These are phyloP conservation scores for Yamadazyma mexicana DNA, from an alignment of 1,139 yeast species.

Conservation along the genomic window DNA sequence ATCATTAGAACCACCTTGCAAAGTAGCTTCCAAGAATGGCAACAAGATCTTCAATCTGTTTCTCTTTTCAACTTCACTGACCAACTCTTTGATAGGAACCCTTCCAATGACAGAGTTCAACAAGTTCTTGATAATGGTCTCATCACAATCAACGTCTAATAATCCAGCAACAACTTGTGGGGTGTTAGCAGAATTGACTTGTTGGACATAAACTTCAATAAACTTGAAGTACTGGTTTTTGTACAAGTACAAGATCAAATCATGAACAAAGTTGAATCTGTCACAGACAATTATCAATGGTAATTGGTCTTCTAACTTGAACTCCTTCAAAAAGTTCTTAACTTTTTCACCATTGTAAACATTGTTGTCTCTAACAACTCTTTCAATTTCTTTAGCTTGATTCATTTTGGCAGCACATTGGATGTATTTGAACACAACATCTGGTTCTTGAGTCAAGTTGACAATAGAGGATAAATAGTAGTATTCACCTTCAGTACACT, in stretches of 20 bases:
- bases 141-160: constrained; percentile 97
- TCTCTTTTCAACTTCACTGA: constrained; percentile 93
- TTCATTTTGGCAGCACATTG: constrained; percentile 91
- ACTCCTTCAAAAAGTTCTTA: constrained; percentile 93
- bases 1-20: constrained; percentile 85
- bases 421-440: constrained; percentile 92
- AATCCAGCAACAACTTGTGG: constrained; percentile 97
- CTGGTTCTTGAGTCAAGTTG: constrained; percentile 89
- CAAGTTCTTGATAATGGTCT: constrained; percentile 76
- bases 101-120: constrained; percentile 88
- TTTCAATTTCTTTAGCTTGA: constrained; percentile 91
- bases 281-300: constrained; percentile 97
- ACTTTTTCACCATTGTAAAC: constrained; percentile 97
- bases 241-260: constrained; percentile 87
- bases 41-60: constrained; percentile 87
- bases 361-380: constrained; percentile 91
- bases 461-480: constrained; percentile 92
- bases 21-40: constrained; percentile 89
- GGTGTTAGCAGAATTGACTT: constrained; percentile 91
- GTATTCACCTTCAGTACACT: constrained; percentile 89
- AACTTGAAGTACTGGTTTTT: constrained; percentile 94
- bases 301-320: constrained; percentile 89
- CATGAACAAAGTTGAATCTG: constrained; percentile 88
- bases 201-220: constrained; percentile 96
- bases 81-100: constrained; percentile 88